Conservation (phyloP, 371 early-diverging fungal genomes). For the Mortierella sp. region DNA sequence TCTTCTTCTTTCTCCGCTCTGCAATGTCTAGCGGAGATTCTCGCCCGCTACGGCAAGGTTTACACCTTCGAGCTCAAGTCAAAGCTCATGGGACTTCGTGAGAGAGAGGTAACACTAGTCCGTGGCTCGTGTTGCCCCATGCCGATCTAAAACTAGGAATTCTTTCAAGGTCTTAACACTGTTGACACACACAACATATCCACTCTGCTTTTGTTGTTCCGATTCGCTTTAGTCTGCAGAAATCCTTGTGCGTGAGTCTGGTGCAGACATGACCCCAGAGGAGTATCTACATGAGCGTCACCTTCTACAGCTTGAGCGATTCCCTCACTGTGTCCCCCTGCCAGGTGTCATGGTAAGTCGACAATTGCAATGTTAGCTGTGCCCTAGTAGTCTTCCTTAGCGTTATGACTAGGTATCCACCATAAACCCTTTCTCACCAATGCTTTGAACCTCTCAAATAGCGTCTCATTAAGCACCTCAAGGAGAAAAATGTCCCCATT, state of each 20-base stretch:
- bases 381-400: too few species aligned
- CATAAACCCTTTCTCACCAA: not conserved
- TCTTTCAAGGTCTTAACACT: not conserved
- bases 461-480: slow-evolving; percentile 81
- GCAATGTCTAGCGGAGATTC: slow-evolving; percentile 61
- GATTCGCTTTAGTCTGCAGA: slow-evolving; percentile 65
- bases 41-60: slow-evolving; percentile 71
- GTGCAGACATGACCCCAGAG: slow-evolving; percentile 75
- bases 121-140: not conserved
- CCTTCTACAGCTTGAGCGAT: slow-evolving; percentile 63
- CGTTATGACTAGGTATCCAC: too few species aligned
- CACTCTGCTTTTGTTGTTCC: not conserved
- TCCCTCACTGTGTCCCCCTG: slow-evolving; percentile 70
- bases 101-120: slow-evolving; percentile 60
- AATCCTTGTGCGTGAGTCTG: slow-evolving; percentile 70
- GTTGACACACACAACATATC: not conserved
- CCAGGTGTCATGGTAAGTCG: slow-evolving; percentile 73
- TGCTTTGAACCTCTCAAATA: slow-evolving; percentile 14
- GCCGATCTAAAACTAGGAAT: not conserved
- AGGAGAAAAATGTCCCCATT: slow-evolving; percentile 81
- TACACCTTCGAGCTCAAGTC: slow-evolving; percentile 85
- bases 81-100: slow-evolving; percentile 83
- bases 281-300: slow-evolving; percentile 78
- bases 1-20: too few species aligned
- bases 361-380: not conserved